Evolutionary conservation across 495 filamentous ascomycete genomes (phyloP).

Genomic region (Tricharina praecox): DNA sequence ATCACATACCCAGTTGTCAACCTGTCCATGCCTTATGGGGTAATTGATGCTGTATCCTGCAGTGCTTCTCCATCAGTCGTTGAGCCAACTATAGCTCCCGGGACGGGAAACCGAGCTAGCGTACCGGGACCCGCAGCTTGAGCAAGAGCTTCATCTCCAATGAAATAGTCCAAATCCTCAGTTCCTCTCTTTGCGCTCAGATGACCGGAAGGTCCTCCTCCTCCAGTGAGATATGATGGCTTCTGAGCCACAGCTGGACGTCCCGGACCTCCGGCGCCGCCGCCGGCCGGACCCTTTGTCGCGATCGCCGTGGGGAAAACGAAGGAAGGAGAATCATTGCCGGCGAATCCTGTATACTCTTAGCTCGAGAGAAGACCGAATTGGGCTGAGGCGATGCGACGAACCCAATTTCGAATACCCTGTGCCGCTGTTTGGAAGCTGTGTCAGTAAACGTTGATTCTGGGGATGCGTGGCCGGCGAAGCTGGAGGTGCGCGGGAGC

Average conservation of each 20-base stretch:
- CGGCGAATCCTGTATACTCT: slow-evolving; percentile 58
- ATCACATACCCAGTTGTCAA: slow-evolving; percentile 81
- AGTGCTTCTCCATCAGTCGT: not conserved
- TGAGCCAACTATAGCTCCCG: not conserved
- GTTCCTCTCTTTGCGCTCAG: slow-evolving; percentile 85
- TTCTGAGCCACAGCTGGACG: slow-evolving; percentile 83
- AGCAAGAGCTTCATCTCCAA: slow-evolving; percentile 84
- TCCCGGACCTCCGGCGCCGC: slow-evolving; percentile 57
- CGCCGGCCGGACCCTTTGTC: slow-evolving; percentile 59
- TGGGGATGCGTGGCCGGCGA: slow-evolving; percentile 6
- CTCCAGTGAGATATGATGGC: slow-evolving; percentile 84
- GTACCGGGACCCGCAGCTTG: slow-evolving; percentile 67
- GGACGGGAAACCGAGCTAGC: slow-evolving; percentile 14
- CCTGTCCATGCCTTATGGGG: slow-evolving; percentile 90
- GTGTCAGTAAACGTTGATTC: slow-evolving; percentile 9
- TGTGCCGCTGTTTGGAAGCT: slow-evolving; percentile 56
- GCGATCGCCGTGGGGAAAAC: slow-evolving; percentile 98
- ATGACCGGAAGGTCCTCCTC: slow-evolving; percentile 63
- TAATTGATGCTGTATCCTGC: slow-evolving; percentile 88
- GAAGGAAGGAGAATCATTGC: slow-evolving; percentile 97
- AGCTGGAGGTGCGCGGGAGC: slow-evolving; percentile 28
- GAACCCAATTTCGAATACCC: slow-evolving; percentile 95
- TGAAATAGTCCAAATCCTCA: slow-evolving; percentile 96
- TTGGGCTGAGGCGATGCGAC: slow-evolving; percentile 17
- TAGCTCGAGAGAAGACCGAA: slow-evolving; percentile 14